phyloP scores from a whole-genome alignment of 345 rosid genomes.

The Jatropha curcas region DNA sequence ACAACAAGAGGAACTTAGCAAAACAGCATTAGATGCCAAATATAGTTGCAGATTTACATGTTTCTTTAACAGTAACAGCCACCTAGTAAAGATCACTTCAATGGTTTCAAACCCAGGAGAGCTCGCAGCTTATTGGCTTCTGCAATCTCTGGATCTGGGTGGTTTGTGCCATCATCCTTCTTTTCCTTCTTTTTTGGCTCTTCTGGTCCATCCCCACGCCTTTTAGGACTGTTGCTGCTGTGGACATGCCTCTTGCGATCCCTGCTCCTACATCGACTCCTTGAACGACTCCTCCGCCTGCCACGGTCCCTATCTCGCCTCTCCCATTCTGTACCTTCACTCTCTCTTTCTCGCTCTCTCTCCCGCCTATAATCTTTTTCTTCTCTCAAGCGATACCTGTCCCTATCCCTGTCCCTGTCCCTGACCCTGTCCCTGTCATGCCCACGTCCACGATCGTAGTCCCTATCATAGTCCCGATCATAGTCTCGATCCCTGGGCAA shows the following conservation, averaged over 20 bases:
- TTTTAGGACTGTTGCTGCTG: slow-evolving; percentile 58
- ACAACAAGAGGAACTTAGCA: background rate
- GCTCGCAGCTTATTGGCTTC: slow-evolving; percentile 83
- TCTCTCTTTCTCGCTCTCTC: slow-evolving; percentile 68
- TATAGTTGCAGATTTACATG: background rate
- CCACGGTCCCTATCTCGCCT: slow-evolving; percentile 73
- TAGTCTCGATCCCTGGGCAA: slow-evolving; percentile 56
- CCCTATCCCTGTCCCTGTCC: slow-evolving; percentile 37
- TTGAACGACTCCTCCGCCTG: slow-evolving; percentile 63
- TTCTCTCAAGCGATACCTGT: slow-evolving; percentile 53
- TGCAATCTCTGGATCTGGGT: slow-evolving; percentile 89
- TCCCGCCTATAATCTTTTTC: slow-evolving; percentile 74
- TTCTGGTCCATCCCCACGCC: slow-evolving; percentile 45
- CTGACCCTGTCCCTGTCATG: slow-evolving; percentile 33
- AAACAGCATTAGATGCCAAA: background rate
- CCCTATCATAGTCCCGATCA: slow-evolving; percentile 57
- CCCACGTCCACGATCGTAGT: slow-evolving; percentile 50
- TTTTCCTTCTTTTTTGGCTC: slow-evolving; percentile 68
- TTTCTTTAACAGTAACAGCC: background rate
- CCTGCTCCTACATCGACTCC: slow-evolving; percentile 65
- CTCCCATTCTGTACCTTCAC: slow-evolving; percentile 76
- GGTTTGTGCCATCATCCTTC: slow-evolving; percentile 81
- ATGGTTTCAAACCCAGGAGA: slow-evolving; percentile 71
- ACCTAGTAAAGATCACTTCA: slow-evolving; percentile 28
- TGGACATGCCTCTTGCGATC: slow-evolving; percentile 72